A percentile compares a stretch with the other conserved stretches of the same genome.
phyloP scores from a whole-genome alignment of 164 flowering plant species.

The Nymphaea colorata region DNA sequence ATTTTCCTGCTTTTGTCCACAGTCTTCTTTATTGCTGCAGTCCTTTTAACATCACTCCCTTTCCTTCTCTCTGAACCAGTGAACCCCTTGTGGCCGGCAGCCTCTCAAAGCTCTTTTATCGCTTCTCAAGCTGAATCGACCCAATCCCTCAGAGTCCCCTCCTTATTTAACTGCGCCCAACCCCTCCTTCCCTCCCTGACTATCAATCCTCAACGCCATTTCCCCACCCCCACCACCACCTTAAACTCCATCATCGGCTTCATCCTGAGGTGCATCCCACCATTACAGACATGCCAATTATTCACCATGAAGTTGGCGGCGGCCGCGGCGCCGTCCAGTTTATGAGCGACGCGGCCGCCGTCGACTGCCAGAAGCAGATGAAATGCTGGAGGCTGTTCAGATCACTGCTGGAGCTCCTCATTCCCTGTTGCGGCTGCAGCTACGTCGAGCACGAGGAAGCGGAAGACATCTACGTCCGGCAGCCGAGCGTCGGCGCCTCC shows the following conservation, averaged over 20 bases:
- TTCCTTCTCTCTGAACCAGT: neutral
- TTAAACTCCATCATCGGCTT: neutral
- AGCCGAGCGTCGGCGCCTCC: constrained; percentile 3
- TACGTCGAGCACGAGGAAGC: neutral
- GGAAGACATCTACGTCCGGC: constrained; percentile 3
- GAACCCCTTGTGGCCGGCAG: constrained; percentile 4
- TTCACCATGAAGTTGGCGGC: neutral
- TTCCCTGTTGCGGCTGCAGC: neutral
- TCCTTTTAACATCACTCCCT: no score
- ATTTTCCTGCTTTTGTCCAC: neutral
- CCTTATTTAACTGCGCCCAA: constrained; percentile 1
- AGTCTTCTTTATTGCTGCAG: neutral
- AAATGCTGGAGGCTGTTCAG: neutral
- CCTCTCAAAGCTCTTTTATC: constrained; percentile 5
- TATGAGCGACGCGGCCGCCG: neutral
- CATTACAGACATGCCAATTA: neutral
- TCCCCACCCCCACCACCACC: neutral
- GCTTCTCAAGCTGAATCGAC: neutral
- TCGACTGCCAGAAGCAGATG: constrained; percentile 2
- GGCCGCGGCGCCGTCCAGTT: neutral
- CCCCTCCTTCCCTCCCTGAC: neutral
- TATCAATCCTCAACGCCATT: neutral
- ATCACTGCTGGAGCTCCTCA: neutral
- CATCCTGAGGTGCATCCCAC: neutral
- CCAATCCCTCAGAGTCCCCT: neutral